phyloP scores from a whole-genome alignment of 1,284 basidiomycete species.

The Moesziomyces antarcticus region DNA sequence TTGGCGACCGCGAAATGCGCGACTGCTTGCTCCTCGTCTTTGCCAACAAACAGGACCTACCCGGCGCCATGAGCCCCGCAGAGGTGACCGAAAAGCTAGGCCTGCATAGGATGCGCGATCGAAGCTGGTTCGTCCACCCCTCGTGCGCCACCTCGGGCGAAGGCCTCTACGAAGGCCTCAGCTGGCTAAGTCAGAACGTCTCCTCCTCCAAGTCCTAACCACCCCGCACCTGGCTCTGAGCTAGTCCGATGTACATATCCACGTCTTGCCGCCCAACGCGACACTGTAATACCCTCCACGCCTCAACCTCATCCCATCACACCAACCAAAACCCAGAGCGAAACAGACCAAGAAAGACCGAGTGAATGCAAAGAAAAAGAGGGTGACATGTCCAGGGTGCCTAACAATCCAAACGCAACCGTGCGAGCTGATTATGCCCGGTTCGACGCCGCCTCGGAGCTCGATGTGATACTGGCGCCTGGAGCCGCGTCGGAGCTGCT shows the following conservation, averaged over 20 bases:
- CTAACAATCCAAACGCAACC: too few relatives aligned
- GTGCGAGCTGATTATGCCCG: neutral
- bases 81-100: constrained; percentile 98
- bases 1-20: constrained; percentile 98
- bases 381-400: neutral
- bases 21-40: constrained; percentile 96
- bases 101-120: constrained; percentile 92
- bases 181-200: constrained; percentile 62
- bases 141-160: constrained; percentile 64
- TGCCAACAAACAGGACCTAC: constrained; percentile 99
- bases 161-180: constrained; percentile 64
- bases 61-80: constrained; percentile 97
- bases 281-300: neutral
- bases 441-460: neutral
- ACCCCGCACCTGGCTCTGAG: neutral
- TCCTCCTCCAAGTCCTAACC: constrained; percentile 33
- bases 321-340: neutral
- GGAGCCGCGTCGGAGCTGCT: neutral
- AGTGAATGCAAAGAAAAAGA: neutral
- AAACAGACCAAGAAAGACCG: neutral
- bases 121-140: constrained; percentile 98
- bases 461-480: neutral
- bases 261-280: neutral
- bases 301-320: too few relatives aligned
- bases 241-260: neutral